Evolutionary conservation across 2,329 filamentous ascomycete species (phyloP).

Genomic region (Sclerotinia spermophila): DNA sequence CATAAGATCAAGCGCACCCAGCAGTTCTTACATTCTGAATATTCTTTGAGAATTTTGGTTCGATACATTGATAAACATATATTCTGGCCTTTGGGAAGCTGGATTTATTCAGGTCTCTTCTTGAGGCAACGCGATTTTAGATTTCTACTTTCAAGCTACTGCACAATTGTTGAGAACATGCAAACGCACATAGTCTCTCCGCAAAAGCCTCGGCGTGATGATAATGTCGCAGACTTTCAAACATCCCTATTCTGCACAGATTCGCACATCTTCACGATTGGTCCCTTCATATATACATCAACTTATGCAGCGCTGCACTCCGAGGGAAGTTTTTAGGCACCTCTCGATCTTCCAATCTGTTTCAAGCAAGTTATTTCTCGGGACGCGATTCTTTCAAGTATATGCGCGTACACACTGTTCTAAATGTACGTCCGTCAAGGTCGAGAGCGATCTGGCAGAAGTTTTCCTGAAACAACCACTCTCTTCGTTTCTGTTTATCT

Average conservation of each 20-base stretch:
- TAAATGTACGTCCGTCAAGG: background rate
- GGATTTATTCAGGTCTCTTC: background rate
- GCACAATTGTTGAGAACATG: fast-evolving
- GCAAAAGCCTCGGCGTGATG: background rate
- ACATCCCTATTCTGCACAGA: background rate
- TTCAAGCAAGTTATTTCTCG: background rate
- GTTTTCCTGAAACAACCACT: background rate
- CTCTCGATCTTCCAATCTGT: background rate
- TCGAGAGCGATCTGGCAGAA: too few species aligned
- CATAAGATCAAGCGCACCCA: background rate
- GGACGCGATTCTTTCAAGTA: background rate
- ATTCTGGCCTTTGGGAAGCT: background rate
- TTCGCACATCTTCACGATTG: too few species aligned
- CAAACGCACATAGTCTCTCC: background rate
- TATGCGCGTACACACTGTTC: too few species aligned
- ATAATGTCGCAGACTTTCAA: background rate
- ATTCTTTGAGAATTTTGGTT: background rate
- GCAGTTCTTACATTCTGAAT: background rate
- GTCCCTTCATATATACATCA: background rate
- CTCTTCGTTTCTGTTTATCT: background rate
- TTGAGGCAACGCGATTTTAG: background rate
- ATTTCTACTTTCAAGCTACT: background rate
- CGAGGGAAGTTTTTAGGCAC: background rate
- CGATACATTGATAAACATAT: background rate
- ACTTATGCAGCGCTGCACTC: fast-evolving